phyloP scores from a whole-genome alignment of 116 monocot genomes.

The Phalaenopsis hybrid region DNA sequence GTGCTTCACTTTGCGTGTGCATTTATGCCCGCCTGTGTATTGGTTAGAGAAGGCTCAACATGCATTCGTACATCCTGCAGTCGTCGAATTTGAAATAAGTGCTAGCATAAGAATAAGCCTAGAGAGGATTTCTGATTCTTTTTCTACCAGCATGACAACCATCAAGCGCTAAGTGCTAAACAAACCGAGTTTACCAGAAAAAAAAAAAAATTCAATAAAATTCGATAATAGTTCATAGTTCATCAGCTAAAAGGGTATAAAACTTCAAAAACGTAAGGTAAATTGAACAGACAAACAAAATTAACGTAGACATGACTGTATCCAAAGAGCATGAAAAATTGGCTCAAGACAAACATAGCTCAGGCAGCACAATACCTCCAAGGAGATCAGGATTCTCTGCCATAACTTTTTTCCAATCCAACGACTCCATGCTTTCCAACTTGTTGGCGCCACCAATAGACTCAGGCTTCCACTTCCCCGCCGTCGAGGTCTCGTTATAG shows the following conservation, averaged over 20 bases:
- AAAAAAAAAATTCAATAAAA: not conserved
- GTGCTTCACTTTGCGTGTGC: not conserved
- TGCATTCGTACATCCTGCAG: not conserved
- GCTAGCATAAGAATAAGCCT: not conserved
- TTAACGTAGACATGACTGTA: not conserved
- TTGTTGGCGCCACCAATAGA: conserved; percentile 23
- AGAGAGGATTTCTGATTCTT: not conserved
- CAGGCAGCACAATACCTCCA: conserved; percentile 23
- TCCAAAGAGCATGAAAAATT: not conserved
- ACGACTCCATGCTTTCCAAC: conserved; percentile 42
- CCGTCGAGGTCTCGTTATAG: conserved; percentile 17
- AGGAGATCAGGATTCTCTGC: conserved; percentile 30
- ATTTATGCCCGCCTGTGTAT: not conserved
- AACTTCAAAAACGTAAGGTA: not conserved
- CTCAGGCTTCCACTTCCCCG: conserved; percentile 27
- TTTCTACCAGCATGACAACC: not conserved
- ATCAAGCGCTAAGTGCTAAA: not conserved
- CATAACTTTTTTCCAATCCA: conserved; percentile 61
- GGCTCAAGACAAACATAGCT: not conserved
- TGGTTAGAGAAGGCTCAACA: not conserved
- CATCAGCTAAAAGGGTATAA: not conserved
- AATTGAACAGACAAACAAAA: not conserved
- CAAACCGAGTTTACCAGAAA: not conserved
- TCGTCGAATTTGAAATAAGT: conserved; percentile 1
- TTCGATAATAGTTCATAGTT: not conserved